Evolutionary conservation across 805 yeast genomes (phyloP).

Genomic region (Yueomyces sp.): DNA sequence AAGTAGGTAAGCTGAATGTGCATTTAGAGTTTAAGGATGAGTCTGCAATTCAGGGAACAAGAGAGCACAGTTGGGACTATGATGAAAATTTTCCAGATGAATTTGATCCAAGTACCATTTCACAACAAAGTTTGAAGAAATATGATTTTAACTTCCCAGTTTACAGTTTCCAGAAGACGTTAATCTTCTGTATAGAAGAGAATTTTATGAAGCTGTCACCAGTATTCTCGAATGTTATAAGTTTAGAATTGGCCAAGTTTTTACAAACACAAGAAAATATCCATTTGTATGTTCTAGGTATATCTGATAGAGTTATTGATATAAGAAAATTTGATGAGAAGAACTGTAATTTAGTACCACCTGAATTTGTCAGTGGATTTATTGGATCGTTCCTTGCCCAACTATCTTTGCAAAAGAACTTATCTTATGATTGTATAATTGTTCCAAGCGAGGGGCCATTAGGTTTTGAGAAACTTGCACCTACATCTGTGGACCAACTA

Average conservation of each 20-base stretch:
- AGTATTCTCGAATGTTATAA: conserved; percentile 21
- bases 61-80: conserved; percentile 11
- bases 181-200: conserved; percentile 15
- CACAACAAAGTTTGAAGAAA: conserved; percentile 2
- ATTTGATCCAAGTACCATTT: conserved; percentile 8
- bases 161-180: conserved; percentile 7
- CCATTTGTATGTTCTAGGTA: conserved; percentile 10
- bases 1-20: conserved; percentile 9
- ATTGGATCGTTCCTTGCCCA: conserved; percentile 31
- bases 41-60: neutral
- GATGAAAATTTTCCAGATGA: conserved; percentile 18
- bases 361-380: conserved; percentile 48
- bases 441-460: conserved; percentile 48
- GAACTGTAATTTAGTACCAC: conserved; percentile 33
- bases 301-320: conserved; percentile 18
- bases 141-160: conserved; percentile 11
- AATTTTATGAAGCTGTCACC: conserved; percentile 24
- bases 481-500: conserved; percentile 16
- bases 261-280: conserved; percentile 26
- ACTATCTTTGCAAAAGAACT: conserved; percentile 4
- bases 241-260: conserved; percentile 11
- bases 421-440: conserved; percentile 8
- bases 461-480: conserved; percentile 40
- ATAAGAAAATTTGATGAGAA: conserved; percentile 16
- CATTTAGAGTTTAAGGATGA: conserved; percentile 2